Conservation (phyloP, 1,284 basidiomycete genomes). For the Paramarasmius palmivorus region DNA sequence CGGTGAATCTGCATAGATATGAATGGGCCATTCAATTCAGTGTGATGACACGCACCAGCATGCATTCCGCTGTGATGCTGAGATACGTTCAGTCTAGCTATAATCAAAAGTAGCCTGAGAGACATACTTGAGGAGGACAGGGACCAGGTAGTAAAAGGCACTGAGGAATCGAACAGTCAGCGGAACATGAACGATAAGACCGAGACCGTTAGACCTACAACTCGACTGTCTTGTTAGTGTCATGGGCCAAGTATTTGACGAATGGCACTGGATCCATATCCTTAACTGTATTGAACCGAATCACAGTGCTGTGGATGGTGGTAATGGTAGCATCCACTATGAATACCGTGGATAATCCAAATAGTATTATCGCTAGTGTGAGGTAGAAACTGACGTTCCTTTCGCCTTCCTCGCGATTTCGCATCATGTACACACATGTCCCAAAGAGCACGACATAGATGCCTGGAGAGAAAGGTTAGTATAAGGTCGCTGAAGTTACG, state of each 20-base stretch:
- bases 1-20: constrained; percentile 6
- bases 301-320: background rate
- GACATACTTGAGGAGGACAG: constrained; percentile 6
- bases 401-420: background rate
- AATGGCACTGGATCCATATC: background rate
- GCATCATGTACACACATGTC: background rate
- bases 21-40: no score
- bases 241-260: no score
- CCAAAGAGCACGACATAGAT: background rate
- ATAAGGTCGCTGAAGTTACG: background rate
- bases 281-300: background rate
- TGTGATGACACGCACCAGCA: no score
- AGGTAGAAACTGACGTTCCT: background rate
- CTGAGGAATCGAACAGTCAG: background rate
- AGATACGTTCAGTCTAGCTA: no score
- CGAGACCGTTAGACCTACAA: background rate
- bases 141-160: background rate
- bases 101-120: no score
- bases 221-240: no score
- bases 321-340: background rate
- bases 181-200: no score
- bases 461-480: background rate
- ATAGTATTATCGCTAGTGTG: background rate
- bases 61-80: no score
- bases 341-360: constrained; percentile 3